phyloP scores from a whole-genome alignment of 805 yeast species.

The Ogataea henricii region DNA sequence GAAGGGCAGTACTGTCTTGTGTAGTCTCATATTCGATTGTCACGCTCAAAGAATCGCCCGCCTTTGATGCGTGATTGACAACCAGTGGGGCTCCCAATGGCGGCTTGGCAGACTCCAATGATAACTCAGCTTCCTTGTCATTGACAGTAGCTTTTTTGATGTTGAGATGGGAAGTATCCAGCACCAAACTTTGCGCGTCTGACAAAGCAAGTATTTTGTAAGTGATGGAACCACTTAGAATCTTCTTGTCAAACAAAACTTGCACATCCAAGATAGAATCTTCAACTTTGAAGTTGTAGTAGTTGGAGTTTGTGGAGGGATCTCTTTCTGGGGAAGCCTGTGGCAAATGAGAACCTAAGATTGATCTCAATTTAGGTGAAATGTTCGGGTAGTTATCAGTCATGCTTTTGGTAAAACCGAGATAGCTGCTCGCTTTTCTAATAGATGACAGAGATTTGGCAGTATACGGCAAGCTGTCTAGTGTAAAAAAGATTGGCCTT shows the following conservation, averaged over 20 bases:
- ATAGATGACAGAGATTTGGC: neutral
- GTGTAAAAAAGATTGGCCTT: neutral
- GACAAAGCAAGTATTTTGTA: conserved; percentile 42
- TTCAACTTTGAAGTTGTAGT: conserved; percentile 49
- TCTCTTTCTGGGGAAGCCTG: conserved; percentile 57
- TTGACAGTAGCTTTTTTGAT: conserved; percentile 49
- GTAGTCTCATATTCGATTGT: conserved; percentile 69
- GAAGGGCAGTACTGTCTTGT: conserved; percentile 75
- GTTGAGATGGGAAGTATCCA: conserved; percentile 70
- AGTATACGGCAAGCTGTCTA: neutral
- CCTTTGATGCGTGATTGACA: conserved; percentile 30
- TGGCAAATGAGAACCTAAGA: conserved; percentile 38
- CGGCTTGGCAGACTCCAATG: conserved; percentile 44
- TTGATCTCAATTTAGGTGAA: conserved; percentile 26
- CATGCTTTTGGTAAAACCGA: conserved; percentile 8
- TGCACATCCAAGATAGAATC: conserved; percentile 54
- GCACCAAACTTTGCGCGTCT: conserved; percentile 41
- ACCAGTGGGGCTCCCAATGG: conserved; percentile 63
- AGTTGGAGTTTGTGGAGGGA: conserved; percentile 80
- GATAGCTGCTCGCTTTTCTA: neutral
- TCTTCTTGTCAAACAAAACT: conserved; percentile 55
- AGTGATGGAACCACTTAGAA: conserved; percentile 56
- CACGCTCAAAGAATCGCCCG: conserved; percentile 30
- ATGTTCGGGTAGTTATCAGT: conserved; percentile 29
- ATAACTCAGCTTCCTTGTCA: conserved; percentile 35